Base-by-base conservation (phyloP, 108 stramenopile species). In the Ochromonas danica region DNA sequence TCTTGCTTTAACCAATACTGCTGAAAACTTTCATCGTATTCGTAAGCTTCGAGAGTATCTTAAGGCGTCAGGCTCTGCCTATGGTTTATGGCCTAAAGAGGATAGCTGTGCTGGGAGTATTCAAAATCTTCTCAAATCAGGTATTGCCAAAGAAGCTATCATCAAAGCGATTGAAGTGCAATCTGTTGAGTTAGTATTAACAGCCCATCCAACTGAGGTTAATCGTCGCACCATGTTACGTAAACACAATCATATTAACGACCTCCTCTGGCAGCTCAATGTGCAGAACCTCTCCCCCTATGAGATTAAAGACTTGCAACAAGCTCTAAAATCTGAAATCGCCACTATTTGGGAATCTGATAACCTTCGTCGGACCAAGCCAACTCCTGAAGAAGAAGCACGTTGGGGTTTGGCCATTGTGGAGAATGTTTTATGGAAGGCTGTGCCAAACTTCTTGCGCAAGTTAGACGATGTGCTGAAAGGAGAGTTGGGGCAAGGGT, bases 141-240 rank as follows among this genome's bases (percentile, higher is more conserved):
- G 79, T 27, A 83, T 85, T 36, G 82, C 89, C 2, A 60, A 78
- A 1, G 87, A 94, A 38, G 82, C 91, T 84, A 92, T 97, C 70
- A 89, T 85, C 78, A 81, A 92, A 17, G 90, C 91, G 80, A 78
- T 97, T 27, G 72, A 83, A 70, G 86, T 71, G 61, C 95, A 97
- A 87, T 92, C 90, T 81, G 91, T 93, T 36, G 95, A 97, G 89
- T 89, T 97, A 70, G 94, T 97, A 17, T 85, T 97, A 72, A 97
- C 96, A 60, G 96, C 96, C 17, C 96, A 97, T 84, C 96, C 96
- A 3, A 97, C 96, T 17, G 94, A 97, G 87, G 94, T 98, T 63
- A 96, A 98, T 84, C 93, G 97, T 33, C 90, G 95, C 42, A 95
- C 95, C 0, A 86, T 94, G 70, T 85, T 96, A 38, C 89, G 30